Evolutionary conservation across 352 stramenopile species (phyloP), one percentile per base, ranked within the genome.

Genomic region (Globisporangium barbulae): DNA sequence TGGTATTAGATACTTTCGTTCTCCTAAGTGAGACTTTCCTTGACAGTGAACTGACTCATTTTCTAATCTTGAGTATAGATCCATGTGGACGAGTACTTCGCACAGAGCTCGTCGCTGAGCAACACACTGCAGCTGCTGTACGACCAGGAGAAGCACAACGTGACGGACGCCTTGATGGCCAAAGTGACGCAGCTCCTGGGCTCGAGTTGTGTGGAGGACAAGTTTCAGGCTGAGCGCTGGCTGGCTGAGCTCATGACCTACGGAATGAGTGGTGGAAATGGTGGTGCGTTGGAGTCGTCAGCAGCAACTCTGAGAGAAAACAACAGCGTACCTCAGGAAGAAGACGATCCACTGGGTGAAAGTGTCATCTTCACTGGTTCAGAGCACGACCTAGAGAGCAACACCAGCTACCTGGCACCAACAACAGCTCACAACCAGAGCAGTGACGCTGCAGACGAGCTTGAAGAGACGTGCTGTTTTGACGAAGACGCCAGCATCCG

Each of bases 381-480:
- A 3, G 53, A 50, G 5, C 28, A 48, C 19, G 33, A 30, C n/a
- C 10, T 47, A 2, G 31, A 45, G 53, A 59, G 35, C 41, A 74
- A 55, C 48, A 4, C 30, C 50, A 35, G 59, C 25, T 0, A 60
- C 59, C 47, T 48, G 3, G 41, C 2, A 22, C 31, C 45, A 31
- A 17, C n/a, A 31, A 3, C n/a, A 35, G 37, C 37, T n/a, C 47
- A 19, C 21, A 33, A 33, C 21, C 47, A 35, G 19, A 53, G n/a
- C 47, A 53, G 47, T 13, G 25, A 53, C 47, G 47, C n/a, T 17
- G 42, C 53, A 15, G 74, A 78, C 25, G 69, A 75, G 42, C 63
- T 82, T 1, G 75, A 83, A 63, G 74, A 87, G 63, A 80, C 75
- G 1, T 73, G 78, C 22, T 80, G 75, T 58, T 85, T 72, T 35